A percentile compares a stretch with the other conserved stretches of the same genome.
These are phyloP conservation scores for Dictyostelium firmibasis DNA, from an alignment of 78 protist genomes.

Conservation along the genomic window DNA sequence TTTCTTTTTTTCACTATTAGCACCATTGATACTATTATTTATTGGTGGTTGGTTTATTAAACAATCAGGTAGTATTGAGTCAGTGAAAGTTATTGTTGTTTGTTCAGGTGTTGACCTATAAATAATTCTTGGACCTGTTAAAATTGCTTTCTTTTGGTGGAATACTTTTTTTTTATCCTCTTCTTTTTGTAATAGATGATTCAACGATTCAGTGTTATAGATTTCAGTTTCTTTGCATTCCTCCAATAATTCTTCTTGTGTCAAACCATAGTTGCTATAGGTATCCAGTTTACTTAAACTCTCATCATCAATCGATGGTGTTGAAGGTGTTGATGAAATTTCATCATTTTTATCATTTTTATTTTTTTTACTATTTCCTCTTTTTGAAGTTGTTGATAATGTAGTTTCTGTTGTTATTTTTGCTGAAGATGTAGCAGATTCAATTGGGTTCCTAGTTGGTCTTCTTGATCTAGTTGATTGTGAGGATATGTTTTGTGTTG, in stretches of 20 bases:
- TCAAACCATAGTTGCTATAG: background rate
- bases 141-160: background rate
- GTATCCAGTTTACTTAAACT: background rate
- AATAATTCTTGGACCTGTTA: constrained; percentile 50
- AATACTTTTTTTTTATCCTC: constrained; percentile 15
- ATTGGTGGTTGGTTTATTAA: background rate
- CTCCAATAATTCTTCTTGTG: constrained; percentile 41
- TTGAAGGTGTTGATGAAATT: constrained; percentile 20
- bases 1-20: background rate
- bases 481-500: background rate
- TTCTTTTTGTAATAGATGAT: constrained; percentile 28
- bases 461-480: background rate
- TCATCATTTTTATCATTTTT: background rate
- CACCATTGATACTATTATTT: background rate
- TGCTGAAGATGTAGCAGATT: background rate
- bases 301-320: background rate
- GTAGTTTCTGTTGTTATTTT: background rate
- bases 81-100: constrained; percentile 47
- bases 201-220: constrained; percentile 29
- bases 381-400: background rate
- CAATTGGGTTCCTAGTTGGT: background rate
- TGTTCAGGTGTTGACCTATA: background rate
- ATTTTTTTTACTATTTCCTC: background rate
- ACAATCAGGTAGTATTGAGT: constrained; percentile 28
- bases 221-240: constrained; percentile 54